A percentile compares a stretch with the other conserved stretches of the same genome.
Evolutionary conservation across 2,329 filamentous ascomycete genomes (phyloP).

Genomic region (Hypoxylon sp.): DNA sequence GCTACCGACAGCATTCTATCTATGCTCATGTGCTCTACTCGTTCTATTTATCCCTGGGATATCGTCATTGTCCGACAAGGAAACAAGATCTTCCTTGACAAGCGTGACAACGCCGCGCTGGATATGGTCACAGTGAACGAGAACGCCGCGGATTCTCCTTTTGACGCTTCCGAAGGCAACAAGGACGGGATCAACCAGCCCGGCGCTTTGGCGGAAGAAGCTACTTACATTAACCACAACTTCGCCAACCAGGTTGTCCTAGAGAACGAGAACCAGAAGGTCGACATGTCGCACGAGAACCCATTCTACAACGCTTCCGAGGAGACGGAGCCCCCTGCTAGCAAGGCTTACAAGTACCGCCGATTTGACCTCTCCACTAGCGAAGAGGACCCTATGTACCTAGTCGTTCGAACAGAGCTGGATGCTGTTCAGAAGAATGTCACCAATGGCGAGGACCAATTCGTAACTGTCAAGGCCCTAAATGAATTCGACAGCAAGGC

Average conservation of each 20-base stretch:
- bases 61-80: slow-evolving; percentile 91
- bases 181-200: slow-evolving; percentile 97
- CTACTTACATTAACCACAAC: slow-evolving; percentile 99
- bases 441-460: slow-evolving; percentile 90
- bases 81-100: slow-evolving; percentile 98
- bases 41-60: slow-evolving; percentile 98
- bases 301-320: slow-evolving; percentile 96
- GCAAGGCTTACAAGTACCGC: slow-evolving; percentile 98
- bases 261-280: slow-evolving; percentile 80
- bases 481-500: slow-evolving; percentile 99
- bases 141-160: slow-evolving; percentile 93
- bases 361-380: slow-evolving; percentile 95
- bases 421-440: slow-evolving; percentile 97
- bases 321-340: slow-evolving; percentile 91
- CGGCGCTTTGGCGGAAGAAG: slow-evolving; percentile 90
- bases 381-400: slow-evolving; percentile 91
- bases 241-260: slow-evolving; percentile 95
- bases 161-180: slow-evolving; percentile 90
- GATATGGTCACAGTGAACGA: slow-evolving; percentile 99
- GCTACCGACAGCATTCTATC: slow-evolving; percentile 96
- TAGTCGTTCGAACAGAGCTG: slow-evolving; percentile 93
- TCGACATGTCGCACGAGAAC: slow-evolving; percentile 87
- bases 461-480: slow-evolving; percentile 90
- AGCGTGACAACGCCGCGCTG: slow-evolving; percentile 91
- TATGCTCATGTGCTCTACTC: slow-evolving; percentile 98